Evolutionary conservation across 106 monocot genomes (phyloP).

Genomic region (Dactylorhiza incarnata): DNA sequence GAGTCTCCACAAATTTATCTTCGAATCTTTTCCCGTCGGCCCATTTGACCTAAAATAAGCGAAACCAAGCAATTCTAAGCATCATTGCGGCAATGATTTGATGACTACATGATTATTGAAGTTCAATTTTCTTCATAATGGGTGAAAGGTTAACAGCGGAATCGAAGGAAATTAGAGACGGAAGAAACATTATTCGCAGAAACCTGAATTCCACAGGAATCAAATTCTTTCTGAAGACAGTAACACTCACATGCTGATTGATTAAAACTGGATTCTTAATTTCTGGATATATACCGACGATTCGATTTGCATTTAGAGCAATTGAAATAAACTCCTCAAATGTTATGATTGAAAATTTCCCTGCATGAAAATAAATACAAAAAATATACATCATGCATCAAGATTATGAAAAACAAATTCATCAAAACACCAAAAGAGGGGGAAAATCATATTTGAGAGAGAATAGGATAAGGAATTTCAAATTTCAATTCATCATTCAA

Average conservation of each 20-base stretch:
- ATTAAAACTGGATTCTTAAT: slow-evolving; percentile 87
- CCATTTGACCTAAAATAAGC: slow-evolving; percentile 77
- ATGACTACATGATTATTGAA: background rate
- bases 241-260: slow-evolving; percentile 77
- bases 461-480: background rate
- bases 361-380: slow-evolving; percentile 21
- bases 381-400: background rate
- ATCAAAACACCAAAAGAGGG: background rate
- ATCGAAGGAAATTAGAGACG: background rate
- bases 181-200: background rate
- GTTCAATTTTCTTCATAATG: background rate
- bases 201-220: background rate
- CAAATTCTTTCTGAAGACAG: background rate
- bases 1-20: slow-evolving; percentile 80
- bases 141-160: background rate
- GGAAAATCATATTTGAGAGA: background rate
- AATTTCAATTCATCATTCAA: no score
- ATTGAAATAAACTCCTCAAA: slow-evolving; percentile 91
- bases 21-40: slow-evolving; percentile 74
- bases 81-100: background rate
- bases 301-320: slow-evolving; percentile 69
- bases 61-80: background rate
- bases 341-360: slow-evolving; percentile 74
- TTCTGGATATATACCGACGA: slow-evolving; percentile 95
- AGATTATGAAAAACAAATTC: background rate